phyloP scores from a whole-genome alignment of 1,284 basidiomycete species.

The Apiotrichum siamense region DNA sequence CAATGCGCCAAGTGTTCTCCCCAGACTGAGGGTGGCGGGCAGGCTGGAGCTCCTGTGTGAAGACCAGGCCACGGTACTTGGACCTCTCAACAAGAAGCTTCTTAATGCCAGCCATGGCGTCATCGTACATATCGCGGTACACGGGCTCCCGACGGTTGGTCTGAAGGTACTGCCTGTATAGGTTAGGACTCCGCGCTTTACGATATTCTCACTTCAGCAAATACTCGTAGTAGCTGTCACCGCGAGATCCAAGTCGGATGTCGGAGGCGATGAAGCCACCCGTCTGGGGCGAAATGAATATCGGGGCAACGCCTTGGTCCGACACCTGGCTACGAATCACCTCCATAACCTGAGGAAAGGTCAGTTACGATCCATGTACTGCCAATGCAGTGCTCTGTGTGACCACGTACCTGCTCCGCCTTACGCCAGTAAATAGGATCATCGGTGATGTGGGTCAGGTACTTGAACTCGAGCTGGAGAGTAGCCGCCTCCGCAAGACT shows the following conservation, averaged over 20 bases:
- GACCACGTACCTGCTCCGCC: slow-evolving; percentile 59
- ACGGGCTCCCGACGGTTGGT: slow-evolving; percentile 66
- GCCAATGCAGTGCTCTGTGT: neutral
- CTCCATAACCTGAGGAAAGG: slow-evolving; percentile 55
- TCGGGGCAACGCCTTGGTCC: slow-evolving; percentile 70
- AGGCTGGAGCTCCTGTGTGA: slow-evolving; percentile 69
- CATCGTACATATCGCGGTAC: slow-evolving; percentile 83
- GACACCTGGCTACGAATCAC: slow-evolving; percentile 53
- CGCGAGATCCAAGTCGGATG: slow-evolving; percentile 84
- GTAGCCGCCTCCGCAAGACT: slow-evolving; percentile 81
- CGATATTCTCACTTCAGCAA: slow-evolving; percentile 56
- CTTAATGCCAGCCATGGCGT: slow-evolving; percentile 75
- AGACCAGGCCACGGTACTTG: slow-evolving; percentile 57
- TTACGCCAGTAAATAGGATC: slow-evolving; percentile 74
- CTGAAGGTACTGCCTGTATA: slow-evolving; percentile 48
- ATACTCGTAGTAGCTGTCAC: slow-evolving; percentile 94
- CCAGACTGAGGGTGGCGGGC: slow-evolving; percentile 30
- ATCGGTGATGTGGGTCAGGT: slow-evolving; percentile 72
- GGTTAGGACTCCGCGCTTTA: neutral
- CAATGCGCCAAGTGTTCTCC: slow-evolving; percentile 56
- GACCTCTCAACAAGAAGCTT: slow-evolving; percentile 64
- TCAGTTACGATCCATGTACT: neutral
- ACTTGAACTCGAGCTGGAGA: slow-evolving; percentile 82
- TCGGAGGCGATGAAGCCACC: slow-evolving; percentile 68
- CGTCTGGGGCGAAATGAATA: slow-evolving; percentile 66